Conservation (phyloP, 2,329 filamentous ascomycete genomes). For the Sodiomyces alkalinus region DNA sequence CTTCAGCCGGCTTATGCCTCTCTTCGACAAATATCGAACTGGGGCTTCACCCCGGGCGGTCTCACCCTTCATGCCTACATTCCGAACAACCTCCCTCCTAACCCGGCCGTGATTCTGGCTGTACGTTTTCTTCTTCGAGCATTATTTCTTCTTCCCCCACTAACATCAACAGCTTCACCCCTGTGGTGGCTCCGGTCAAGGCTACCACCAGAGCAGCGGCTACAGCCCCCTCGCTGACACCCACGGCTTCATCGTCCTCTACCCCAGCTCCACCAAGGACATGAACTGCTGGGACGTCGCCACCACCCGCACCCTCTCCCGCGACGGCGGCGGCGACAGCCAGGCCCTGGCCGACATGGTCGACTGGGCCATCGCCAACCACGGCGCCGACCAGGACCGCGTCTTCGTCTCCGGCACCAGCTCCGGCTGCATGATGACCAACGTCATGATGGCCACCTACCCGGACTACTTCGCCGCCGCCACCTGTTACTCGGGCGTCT, state of each 20-base stretch:
- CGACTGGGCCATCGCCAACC: conserved; percentile 26
- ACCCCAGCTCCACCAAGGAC: conserved; percentile 11
- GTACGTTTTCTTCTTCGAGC: too few relatives aligned
- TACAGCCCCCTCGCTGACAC: conserved; percentile 18
- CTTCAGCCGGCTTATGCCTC: too few relatives aligned
- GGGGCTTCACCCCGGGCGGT: conserved; percentile 6
- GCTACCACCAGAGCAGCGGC: conserved; percentile 4
- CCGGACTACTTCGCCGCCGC: conserved; percentile 19
- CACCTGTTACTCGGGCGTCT: conserved; percentile 16
- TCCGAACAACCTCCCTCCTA: conserved; percentile 3
- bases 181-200: conserved; percentile 7
- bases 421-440: conserved; percentile 20
- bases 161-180: conserved; percentile 3
- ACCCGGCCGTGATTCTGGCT: conserved; percentile 6
- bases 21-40: too few relatives aligned
- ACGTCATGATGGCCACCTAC: conserved; percentile 18
- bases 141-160: not conserved
- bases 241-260: conserved; percentile 27
- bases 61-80: conserved; percentile 7
- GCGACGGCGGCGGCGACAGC: conserved; percentile 31
- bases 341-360: conserved; percentile 35
- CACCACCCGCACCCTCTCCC: conserved; percentile 24
- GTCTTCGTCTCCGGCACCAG: conserved; percentile 28
- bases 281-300: conserved; percentile 35
- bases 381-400: conserved; percentile 24